A percentile compares a stretch with the other conserved stretches of the same genome.
phyloP scores from a whole-genome alignment of 257 asterid species.

The Solanum gandarillasii region DNA sequence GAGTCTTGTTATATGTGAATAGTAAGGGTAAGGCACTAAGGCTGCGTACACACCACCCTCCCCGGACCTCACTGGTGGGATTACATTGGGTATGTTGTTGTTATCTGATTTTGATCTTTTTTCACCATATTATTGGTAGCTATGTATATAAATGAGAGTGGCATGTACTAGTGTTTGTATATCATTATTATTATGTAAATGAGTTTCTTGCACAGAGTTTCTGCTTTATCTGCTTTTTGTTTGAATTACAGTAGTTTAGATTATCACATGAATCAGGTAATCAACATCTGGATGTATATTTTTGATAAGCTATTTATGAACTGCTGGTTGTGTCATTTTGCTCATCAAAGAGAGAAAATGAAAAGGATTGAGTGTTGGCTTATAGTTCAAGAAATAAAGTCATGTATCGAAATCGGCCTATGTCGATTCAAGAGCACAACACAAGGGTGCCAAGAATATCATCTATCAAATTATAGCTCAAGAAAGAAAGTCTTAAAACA shows the following conservation, averaged over 20 bases:
- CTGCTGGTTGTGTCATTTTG: background rate
- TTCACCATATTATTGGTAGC: constrained; percentile 1
- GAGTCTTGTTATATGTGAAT: background rate
- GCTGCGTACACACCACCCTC: background rate
- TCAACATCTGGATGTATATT: background rate
- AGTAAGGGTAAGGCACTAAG: background rate
- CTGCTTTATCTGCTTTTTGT: background rate
- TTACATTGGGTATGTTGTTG: background rate
- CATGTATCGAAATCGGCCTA: background rate
- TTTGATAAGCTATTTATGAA: background rate
- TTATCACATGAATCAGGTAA: background rate
- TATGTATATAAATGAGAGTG: constrained; percentile 5
- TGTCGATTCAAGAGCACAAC: background rate
- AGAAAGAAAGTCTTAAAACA: background rate
- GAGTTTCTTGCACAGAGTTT: constrained; percentile 9
- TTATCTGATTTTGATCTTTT: background rate
- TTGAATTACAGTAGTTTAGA: background rate
- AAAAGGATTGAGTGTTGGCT: background rate
- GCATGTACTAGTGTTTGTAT: background rate
- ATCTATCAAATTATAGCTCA: background rate
- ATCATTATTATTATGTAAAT: background rate
- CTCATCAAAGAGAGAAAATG: background rate
- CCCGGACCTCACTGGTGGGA: background rate
- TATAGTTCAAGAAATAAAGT: background rate
- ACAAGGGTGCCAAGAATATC: background rate